Conservation (phyloP, 2,329 filamentous ascomycete genomes). For the Beauveria caledonica region DNA sequence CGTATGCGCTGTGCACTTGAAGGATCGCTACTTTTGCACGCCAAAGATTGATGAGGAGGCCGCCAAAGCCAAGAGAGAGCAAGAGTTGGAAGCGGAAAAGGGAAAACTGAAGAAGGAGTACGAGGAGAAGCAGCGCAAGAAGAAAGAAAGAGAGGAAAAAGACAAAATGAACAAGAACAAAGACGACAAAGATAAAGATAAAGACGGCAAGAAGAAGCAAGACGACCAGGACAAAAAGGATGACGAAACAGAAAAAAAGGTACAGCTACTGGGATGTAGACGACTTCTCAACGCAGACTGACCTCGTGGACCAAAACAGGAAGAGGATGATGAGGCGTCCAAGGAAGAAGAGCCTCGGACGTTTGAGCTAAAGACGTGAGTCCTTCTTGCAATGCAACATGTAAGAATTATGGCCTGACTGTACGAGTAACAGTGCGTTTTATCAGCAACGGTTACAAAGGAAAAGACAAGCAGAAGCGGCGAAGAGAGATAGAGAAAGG, state of each 20-base stretch:
- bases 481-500: constrained; percentile 74
- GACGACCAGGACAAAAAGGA: constrained; percentile 31
- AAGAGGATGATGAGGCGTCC: constrained; percentile 17
- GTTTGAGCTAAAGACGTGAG: constrained; percentile 74
- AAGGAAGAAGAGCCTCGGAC: constrained; percentile 65
- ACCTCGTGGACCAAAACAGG: constrained; percentile 10
- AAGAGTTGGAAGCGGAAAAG: constrained; percentile 55
- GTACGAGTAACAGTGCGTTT: constrained; percentile 53
- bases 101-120: constrained; percentile 67
- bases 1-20: constrained; percentile 73
- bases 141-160: constrained; percentile 59
- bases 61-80: constrained; percentile 51
- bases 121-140: constrained; percentile 61
- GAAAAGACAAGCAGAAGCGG: constrained; percentile 43
- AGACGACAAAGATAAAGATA: constrained; percentile 37
- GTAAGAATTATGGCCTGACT: neutral
- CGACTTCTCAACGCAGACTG: neutral
- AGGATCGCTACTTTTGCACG: constrained; percentile 72
- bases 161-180: constrained; percentile 44
- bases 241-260: constrained; percentile 29
- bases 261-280: neutral
- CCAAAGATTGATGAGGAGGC: constrained; percentile 64
- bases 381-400: neutral
- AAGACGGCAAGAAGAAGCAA: constrained; percentile 37
- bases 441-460: constrained; percentile 78